Conservation (phyloP, 2,329 filamentous ascomycete genomes). For the Botrytis sinoallii region DNA sequence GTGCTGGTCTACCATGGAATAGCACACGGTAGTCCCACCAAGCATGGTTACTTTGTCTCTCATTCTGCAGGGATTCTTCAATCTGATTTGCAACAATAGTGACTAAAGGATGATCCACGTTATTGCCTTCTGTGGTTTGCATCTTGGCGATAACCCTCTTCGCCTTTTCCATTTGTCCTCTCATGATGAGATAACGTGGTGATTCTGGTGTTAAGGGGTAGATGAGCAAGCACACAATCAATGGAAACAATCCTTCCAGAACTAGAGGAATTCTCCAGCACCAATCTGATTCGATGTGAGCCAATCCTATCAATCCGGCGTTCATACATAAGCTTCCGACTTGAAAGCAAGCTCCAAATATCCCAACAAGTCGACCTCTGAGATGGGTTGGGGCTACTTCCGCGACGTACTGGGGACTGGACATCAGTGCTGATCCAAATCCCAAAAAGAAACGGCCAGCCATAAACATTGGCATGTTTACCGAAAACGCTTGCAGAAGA, state of each 20-base stretch:
- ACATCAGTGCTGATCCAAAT: conserved; percentile 31
- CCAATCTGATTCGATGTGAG: conserved; percentile 20
- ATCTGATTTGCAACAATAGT: conserved; percentile 33
- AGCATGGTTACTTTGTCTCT: conserved; percentile 33
- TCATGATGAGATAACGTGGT: conserved; percentile 40
- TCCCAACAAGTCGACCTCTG: conserved; percentile 47
- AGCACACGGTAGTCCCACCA: conserved; percentile 48
- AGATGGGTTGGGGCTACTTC: conserved; percentile 48
- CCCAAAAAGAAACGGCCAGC: conserved; percentile 31
- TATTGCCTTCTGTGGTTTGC: conserved; percentile 44
- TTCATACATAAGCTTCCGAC: conserved; percentile 42
- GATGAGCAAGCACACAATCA: conserved; percentile 25
- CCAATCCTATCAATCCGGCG: conserved; percentile 42
- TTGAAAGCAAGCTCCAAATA: conserved; percentile 47
- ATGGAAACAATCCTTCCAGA: conserved; percentile 41
- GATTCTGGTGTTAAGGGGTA: conserved; percentile 38
- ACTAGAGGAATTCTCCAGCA: conserved; percentile 27
- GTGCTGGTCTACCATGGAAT: conserved; percentile 42
- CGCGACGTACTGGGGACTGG: conserved; percentile 44
- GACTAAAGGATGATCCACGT: conserved; percentile 25
- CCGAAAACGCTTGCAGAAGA: conserved; percentile 31
- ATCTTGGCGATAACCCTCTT: conserved; percentile 43
- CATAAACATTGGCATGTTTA: conserved; percentile 30
- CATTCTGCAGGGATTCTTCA: conserved; percentile 32
- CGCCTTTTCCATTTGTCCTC: conserved; percentile 39